These are phyloP conservation scores for Hypoxylon sp. DNA, from an alignment of 2,329 filamentous ascomycete species.

Conservation along the genomic window DNA sequence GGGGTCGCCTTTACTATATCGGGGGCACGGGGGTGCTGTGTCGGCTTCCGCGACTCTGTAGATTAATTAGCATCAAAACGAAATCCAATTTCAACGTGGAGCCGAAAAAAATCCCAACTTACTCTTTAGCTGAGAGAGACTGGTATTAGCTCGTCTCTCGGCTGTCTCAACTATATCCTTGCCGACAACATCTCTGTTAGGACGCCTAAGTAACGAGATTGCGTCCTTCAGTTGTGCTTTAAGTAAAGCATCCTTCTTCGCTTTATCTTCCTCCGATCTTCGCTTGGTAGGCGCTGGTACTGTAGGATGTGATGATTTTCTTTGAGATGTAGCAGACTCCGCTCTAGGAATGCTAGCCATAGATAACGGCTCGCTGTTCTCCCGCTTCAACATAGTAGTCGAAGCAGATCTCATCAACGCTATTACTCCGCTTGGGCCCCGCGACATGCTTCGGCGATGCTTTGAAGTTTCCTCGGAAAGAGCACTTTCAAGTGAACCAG, in stretches of 20 bases:
- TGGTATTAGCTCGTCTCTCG: constrained; percentile 70
- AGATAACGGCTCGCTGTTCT: constrained; percentile 72
- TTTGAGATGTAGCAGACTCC: constrained; percentile 60
- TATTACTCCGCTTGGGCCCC: constrained; percentile 70
- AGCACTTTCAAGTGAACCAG: constrained; percentile 73
- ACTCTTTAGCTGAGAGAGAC: constrained; percentile 66
- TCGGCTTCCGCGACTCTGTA: constrained; percentile 68
- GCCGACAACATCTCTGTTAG: constrained; percentile 79
- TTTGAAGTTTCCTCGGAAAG: constrained; percentile 69
- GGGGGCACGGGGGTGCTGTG: constrained; percentile 56
- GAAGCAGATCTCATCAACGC: constrained; percentile 79
- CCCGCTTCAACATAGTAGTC: constrained; percentile 76
- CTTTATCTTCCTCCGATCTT: constrained; percentile 68
- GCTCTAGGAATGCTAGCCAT: constrained; percentile 64
- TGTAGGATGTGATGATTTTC: constrained; percentile 57
- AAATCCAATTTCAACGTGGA: neutral
- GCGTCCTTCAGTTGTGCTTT: constrained; percentile 81
- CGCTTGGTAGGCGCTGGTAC: constrained; percentile 63
- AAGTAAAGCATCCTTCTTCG: constrained; percentile 75
- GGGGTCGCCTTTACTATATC: constrained; percentile 71
- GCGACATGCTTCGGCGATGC: constrained; percentile 68
- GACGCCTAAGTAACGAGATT: constrained; percentile 80
- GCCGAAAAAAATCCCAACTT: constrained; percentile 50
- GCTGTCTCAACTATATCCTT: constrained; percentile 77
- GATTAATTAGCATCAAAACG: constrained; percentile 51